These are phyloP conservation scores for Neofusicoccum laricinum DNA, from an alignment of 2,329 filamentous ascomycete genomes.

Conservation along the genomic window DNA sequence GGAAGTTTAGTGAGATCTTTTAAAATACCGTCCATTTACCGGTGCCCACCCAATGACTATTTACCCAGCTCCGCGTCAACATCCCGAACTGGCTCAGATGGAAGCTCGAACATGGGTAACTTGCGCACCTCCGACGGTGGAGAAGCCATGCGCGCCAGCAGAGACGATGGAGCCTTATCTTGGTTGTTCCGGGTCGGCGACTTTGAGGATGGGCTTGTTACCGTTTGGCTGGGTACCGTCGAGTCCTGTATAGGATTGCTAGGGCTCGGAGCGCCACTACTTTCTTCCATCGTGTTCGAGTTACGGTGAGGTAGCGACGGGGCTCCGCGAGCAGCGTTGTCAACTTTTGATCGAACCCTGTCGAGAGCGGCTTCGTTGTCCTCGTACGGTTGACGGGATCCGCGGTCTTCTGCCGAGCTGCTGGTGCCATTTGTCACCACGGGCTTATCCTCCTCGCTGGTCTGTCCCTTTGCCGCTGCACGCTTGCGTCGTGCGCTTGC, in stretches of 20 bases:
- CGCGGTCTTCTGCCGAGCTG: background rate
- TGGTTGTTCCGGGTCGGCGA: background rate
- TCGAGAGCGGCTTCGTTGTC: background rate
- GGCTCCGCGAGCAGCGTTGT: background rate
- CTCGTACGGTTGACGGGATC: background rate
- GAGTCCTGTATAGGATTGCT: background rate
- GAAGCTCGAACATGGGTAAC: conserved; percentile 44
- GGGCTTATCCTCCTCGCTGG: conserved; percentile 13
- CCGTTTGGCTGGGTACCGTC: background rate
- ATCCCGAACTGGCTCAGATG: conserved; percentile 41
- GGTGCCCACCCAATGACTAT: background rate
- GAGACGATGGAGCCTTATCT: conserved; percentile 20
- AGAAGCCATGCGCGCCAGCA: conserved; percentile 24
- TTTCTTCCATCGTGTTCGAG: background rate
- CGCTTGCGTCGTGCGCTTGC: conserved; percentile 66
- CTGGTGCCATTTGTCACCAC: background rate
- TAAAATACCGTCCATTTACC: background rate
- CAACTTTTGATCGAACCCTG: background rate
- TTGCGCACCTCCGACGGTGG: conserved; percentile 28
- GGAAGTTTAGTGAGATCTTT: background rate
- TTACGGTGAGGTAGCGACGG: background rate
- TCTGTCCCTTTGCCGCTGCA: conserved; percentile 25
- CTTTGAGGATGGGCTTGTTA: background rate
- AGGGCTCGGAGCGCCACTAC: background rate
- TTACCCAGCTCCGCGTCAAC: conserved; percentile 25